Base-by-base conservation (phyloP, 2,329 filamentous ascomycete species). In the Neurospora sp. region DNA sequence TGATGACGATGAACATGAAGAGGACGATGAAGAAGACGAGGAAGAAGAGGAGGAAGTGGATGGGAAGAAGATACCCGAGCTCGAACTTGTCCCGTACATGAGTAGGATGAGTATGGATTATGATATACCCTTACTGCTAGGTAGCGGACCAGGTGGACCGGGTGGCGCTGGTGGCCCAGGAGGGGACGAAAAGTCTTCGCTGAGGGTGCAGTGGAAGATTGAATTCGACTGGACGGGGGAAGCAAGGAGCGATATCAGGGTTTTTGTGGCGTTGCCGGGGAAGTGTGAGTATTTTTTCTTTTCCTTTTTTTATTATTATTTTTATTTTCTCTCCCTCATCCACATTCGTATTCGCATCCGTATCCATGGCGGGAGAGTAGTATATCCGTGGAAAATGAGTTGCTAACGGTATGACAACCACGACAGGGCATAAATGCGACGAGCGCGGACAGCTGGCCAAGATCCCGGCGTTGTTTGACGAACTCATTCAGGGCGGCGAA, bases 161-260 rank as follows among this genome's bases (percentile, higher is more conserved):
- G 43, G n/a, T 8, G 46, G 23, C 12, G 12, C 5, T 57, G 68
- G 46, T 1, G 72, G 68, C 0, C 10, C 23, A 23, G 23, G 28
- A 28, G 28, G 23, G 23, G 23, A 28, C 23, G 23, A 28, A 28
- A 28, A 28, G 3, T 28, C 74, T 68, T 75, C 67, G 72, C 74
- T 80, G 69, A 78, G 87, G 36, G 79, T 92, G 1, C 81, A 84
- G 70, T 92, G 90, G 90, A 81, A 79, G 66, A 88, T 91, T 62
- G 79, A 79, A 1, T 91, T 92, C 75, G 90, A 92, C 77, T 92
- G 89, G 90, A 89, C 89, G 0, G 90, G 90, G 6, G 90, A 92
- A 76, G 89, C 88, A 4, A 84, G 86, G 74, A 91, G 86, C 73
- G 81, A 81, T 65, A 78, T 92, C 17, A 80, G 80, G 4, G 81